Conservation (phyloP, 1,284 basidiomycete species). For the Rhodotorula sp. region DNA sequence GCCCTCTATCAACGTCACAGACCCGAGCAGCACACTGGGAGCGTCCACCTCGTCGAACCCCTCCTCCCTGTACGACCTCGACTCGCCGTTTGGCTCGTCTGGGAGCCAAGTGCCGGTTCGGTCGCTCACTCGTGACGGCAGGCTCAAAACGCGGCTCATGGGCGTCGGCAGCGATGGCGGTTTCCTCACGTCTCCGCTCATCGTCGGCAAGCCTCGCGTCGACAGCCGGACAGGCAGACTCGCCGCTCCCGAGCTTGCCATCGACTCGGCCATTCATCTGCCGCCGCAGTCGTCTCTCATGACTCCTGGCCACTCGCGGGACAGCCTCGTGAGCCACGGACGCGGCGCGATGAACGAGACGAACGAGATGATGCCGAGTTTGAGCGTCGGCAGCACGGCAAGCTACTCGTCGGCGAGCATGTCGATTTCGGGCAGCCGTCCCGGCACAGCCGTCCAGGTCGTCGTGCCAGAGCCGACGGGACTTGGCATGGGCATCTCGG, state of each 20-base stretch:
- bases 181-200: conserved; percentile 40
- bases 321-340: neutral
- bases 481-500: conserved; percentile 38
- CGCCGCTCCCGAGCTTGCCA: conserved; percentile 23
- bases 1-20: neutral
- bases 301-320: conserved; percentile 9
- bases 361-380: conserved; percentile 21
- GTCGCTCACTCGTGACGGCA: conserved; percentile 27
- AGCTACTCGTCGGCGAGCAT: conserved; percentile 13
- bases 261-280: conserved; percentile 23
- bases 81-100: conserved; percentile 34
- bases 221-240: conserved; percentile 16
- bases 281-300: conserved; percentile 8
- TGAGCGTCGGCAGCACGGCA: conserved; percentile 25
- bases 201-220: conserved; percentile 27
- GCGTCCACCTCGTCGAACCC: conserved; percentile 2
- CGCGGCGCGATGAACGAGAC: conserved; percentile 2
- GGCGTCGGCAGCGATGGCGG: conserved; percentile 41
- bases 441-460: too few species aligned
- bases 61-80: conserved; percentile 25
- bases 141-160: conserved; percentile 39
- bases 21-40: too few species aligned
- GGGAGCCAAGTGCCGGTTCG: conserved; percentile 7
- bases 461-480: conserved; percentile 6
- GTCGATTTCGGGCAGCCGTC: conserved; percentile 12